Evolutionary conservation across 768 basidiomycete genomes (phyloP).

Genomic region (Mycena rebaudengoi): DNA sequence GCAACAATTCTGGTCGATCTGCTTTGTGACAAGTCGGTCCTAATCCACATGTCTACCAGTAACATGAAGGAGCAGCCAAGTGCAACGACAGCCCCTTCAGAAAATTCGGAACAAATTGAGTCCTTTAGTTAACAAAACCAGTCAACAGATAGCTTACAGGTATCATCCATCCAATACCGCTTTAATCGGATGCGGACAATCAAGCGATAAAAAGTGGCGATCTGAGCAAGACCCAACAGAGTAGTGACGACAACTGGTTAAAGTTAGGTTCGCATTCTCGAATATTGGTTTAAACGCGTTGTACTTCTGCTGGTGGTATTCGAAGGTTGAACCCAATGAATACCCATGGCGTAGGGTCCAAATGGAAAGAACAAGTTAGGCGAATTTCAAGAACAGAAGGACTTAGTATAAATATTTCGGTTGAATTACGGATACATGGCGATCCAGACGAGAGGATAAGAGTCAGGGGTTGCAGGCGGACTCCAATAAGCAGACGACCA

Average conservation of each 20-base stretch:
- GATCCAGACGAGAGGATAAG: too few relatives aligned
- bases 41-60: not conserved
- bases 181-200: not conserved
- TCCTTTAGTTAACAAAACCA: too few relatives aligned
- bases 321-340: not conserved
- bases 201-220: not conserved
- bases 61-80: not conserved
- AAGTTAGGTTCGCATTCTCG: not conserved
- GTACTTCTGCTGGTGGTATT: not conserved
- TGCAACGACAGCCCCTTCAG: not conserved
- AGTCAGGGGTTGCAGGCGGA: too few relatives aligned
- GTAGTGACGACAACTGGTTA: not conserved
- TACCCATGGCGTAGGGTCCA: not conserved
- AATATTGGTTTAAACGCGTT: not conserved
- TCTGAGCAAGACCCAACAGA: not conserved
- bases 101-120: too few relatives aligned
- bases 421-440: too few relatives aligned
- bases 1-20: not conserved
- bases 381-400: too few relatives aligned
- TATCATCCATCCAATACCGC: not conserved
- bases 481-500: too few relatives aligned
- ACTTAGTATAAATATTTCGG: too few relatives aligned
- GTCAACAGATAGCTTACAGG: too few relatives aligned
- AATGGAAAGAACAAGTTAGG: too few relatives aligned
- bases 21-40: not conserved